Percentiles rank a stretch among this genome's conserved stretches.
Evolutionary conservation across 2,329 filamentous ascomycete species (phyloP).

Genomic region (Zelopaecilomyces penicillatus): DNA sequence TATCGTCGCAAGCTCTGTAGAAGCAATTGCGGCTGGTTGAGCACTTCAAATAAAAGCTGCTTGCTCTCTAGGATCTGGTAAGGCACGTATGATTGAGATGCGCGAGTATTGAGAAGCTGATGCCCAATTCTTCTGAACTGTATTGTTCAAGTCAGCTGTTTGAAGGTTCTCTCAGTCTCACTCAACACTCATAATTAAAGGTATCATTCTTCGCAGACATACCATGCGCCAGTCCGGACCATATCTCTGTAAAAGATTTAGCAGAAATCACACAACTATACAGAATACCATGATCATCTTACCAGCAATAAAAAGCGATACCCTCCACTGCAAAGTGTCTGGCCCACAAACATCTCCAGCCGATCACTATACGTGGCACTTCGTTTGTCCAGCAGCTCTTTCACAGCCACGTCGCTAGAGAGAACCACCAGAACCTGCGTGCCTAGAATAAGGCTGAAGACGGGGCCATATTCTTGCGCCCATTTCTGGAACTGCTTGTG

Average conservation of each 20-base stretch:
- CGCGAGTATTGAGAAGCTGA: not conserved
- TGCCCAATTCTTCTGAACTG: not conserved
- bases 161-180: no score
- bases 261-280: no score
- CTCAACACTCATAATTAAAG: no score
- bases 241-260: no score
- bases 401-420: slow-evolving; percentile 34
- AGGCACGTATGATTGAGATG: not conserved
- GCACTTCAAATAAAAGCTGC: not conserved
- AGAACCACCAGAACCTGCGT: slow-evolving; percentile 39
- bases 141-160: no score
- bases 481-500: slow-evolving; percentile 29
- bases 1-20: not conserved
- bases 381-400: slow-evolving; percentile 43
- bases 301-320: slow-evolving; percentile 3
- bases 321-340: slow-evolving; percentile 3
- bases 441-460: slow-evolving; percentile 44
- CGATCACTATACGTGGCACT: slow-evolving; percentile 25
- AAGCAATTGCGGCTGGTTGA: not conserved
- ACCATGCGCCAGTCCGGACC: no score
- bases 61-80: not conserved
- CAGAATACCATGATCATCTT: not conserved
- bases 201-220: no score
- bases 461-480: slow-evolving; percentile 41
- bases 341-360: slow-evolving; percentile 3